Evolutionary conservation across 2,329 filamentous ascomycete species (phyloP).

Genomic region (Tolypocladium paradoxum): DNA sequence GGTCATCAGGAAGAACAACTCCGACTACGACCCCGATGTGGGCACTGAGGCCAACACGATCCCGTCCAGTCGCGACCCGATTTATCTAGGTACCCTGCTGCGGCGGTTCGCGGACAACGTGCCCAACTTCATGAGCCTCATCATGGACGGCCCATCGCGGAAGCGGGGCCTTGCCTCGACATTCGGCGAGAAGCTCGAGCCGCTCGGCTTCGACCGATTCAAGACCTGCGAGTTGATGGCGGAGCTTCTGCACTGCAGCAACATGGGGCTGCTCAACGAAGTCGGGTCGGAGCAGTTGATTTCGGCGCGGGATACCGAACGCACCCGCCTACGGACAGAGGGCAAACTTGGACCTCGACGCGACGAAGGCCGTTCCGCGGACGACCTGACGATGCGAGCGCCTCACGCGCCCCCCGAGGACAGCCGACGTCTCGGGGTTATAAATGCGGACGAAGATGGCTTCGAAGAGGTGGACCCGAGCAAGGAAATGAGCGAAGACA

Average conservation of each 20-base stretch:
- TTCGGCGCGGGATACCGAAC: constrained; percentile 65
- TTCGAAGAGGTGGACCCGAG: constrained; percentile 77
- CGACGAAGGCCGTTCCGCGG: constrained; percentile 31
- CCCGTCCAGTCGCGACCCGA: constrained; percentile 81
- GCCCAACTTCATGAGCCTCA: constrained; percentile 85
- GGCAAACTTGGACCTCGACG: constrained; percentile 50
- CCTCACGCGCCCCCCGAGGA: constrained; percentile 43
- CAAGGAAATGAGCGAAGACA: constrained; percentile 63
- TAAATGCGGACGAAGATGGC: constrained; percentile 76
- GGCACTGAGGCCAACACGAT: constrained; percentile 67
- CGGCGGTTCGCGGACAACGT: constrained; percentile 84
- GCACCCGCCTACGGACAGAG: constrained; percentile 66
- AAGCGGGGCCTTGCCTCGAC: constrained; percentile 72
- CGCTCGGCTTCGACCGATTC: constrained; percentile 92
- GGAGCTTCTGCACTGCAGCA: constrained; percentile 92
- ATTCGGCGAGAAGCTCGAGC: constrained; percentile 84
- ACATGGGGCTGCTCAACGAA: constrained; percentile 95
- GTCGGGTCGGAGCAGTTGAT: constrained; percentile 82
- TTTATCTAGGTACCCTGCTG: constrained; percentile 85
- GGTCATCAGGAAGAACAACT: constrained; percentile 98
- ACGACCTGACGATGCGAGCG: constrained; percentile 52
- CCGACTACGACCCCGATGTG: constrained; percentile 92
- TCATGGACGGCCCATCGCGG: constrained; percentile 66
- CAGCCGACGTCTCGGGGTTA: constrained; percentile 63
- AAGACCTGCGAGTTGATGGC: constrained; percentile 99